These are phyloP conservation scores for Furcasterigmium furcatum DNA, from an alignment of 2,329 filamentous ascomycete species.

Conservation along the genomic window DNA sequence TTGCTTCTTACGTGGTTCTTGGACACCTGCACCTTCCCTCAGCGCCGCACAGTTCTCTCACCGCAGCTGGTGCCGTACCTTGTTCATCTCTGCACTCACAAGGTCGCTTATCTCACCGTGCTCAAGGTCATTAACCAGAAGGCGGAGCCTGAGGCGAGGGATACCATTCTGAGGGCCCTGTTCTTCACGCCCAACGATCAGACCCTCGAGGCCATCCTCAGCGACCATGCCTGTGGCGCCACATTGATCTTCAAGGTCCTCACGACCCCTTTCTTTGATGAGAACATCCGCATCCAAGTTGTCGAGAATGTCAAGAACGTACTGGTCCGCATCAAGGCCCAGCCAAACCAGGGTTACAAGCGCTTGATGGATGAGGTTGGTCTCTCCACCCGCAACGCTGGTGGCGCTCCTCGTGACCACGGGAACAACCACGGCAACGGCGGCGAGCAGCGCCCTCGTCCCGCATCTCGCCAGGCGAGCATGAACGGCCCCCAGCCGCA, in stretches of 20 bases:
- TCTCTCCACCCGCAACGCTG: slow-evolving; percentile 63
- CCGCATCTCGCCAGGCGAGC: slow-evolving; percentile 52
- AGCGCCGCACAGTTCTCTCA: slow-evolving; percentile 85
- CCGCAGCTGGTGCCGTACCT: slow-evolving; percentile 89
- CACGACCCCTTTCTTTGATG: slow-evolving; percentile 96
- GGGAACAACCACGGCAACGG: slow-evolving; percentile 37
- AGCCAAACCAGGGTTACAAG: slow-evolving; percentile 95
- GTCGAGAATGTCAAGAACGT: slow-evolving; percentile 91
- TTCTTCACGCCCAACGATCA: slow-evolving; percentile 91
- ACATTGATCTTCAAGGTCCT: slow-evolving; percentile 98
- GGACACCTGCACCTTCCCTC: slow-evolving; percentile 94
- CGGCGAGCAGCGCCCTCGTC: slow-evolving; percentile 50
- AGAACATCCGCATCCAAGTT: slow-evolving; percentile 81
- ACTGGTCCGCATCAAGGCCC: slow-evolving; percentile 84
- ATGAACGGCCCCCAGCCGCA: slow-evolving; percentile 38
- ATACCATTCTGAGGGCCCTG: slow-evolving; percentile 82
- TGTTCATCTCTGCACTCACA: slow-evolving; percentile 95
- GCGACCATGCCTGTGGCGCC: slow-evolving; percentile 86
- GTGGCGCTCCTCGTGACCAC: slow-evolving; percentile 41
- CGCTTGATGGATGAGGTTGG: slow-evolving; percentile 98
- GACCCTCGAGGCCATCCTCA: slow-evolving; percentile 83
- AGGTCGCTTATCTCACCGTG: slow-evolving; percentile 95
- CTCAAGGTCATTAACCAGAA: slow-evolving; percentile 98
- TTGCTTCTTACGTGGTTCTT: slow-evolving; percentile 95
- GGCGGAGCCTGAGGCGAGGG: slow-evolving; percentile 86